Base-by-base conservation (phyloP, 345 rosid genomes). In the Brassica rapa region DNA sequence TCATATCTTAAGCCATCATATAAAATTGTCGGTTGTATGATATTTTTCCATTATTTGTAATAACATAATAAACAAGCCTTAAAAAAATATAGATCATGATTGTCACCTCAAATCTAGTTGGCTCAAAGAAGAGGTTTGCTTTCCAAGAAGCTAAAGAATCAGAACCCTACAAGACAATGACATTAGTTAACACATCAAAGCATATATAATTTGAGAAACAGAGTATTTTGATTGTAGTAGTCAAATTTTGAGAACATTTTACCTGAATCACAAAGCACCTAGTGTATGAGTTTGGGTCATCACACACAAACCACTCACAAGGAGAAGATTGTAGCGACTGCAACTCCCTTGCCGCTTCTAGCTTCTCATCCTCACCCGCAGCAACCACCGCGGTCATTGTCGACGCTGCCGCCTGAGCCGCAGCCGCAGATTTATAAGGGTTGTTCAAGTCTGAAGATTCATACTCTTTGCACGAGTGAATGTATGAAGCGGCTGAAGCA, bases 81-180 rank as follows among this genome's bases (percentile, higher is more conserved):
- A 19, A 19, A 19, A 19, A 19, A 19, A 19, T 19, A 19, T 19
- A 19, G 21, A 19, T 19, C 21, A 19, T 19, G 21, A 19, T 19
- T 19, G 21, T 19, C 21, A 19, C 21, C 93, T 92, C 98, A 72
- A 94, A 94, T 67, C 84, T 86, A 61, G 91, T 77, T 8, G 98
- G 98, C 74, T 94, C 97, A 16, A 94, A 92, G 73, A 94, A 86
- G 75, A 94, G 93, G 71, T 94, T 94, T 61, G 97, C 97, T 75
- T 88, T 91, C 98, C 97, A 91, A 12, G 98, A 92, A 15, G 93
- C 95, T 46, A 89, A 71, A 23, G 97, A 94, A 71, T 94, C 98
- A 2, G 98, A 92, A 57, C 97, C 98, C 97, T 92, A 79, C 70
- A 76, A 21, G 4, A n/a, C 5, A 53, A 30, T 19, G 27, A 2